A percentile compares a stretch with the other conserved stretches of the same genome.
Conservation (phyloP, 1,284 basidiomycete species). For the Limonomyces culmigenus region DNA sequence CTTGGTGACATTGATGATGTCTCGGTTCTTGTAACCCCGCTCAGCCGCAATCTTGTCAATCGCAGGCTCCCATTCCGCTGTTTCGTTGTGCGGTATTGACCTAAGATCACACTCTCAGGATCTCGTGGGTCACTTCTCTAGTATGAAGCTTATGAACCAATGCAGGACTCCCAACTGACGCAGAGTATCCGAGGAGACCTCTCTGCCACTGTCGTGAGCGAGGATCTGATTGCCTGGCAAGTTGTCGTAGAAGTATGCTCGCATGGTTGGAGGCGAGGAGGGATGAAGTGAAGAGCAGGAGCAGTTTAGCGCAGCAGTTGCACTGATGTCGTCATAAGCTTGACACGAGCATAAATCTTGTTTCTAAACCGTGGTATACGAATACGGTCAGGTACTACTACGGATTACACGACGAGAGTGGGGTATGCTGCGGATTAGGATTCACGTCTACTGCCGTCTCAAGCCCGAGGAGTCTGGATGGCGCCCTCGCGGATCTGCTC, state of each 20-base stretch:
- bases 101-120: no score
- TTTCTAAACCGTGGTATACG: no score
- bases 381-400: no score
- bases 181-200: conserved; percentile 33
- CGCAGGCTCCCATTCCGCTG: conserved; percentile 26
- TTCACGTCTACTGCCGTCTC: no score
- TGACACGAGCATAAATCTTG: no score
- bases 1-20: conserved; percentile 58
- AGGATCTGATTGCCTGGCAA: conserved; percentile 62
- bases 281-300: no score
- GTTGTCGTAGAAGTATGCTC: conserved; percentile 71
- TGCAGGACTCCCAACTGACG: conserved; percentile 39
- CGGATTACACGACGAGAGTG: no score
- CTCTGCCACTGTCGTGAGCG: conserved; percentile 48
- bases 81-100: conserved; percentile 36
- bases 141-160: conserved; percentile 17
- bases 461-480: background rate
- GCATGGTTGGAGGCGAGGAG: no score
- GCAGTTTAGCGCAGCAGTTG: no score
- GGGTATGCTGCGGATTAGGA: no score
- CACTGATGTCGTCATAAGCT: no score
- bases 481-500: conserved; percentile 1
- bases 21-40: conserved; percentile 63
- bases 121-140: no score
- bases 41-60: conserved; percentile 45